Base-by-base conservation (phyloP, 2,329 filamentous ascomycete genomes). In the Uncinocarpus reesii region DNA sequence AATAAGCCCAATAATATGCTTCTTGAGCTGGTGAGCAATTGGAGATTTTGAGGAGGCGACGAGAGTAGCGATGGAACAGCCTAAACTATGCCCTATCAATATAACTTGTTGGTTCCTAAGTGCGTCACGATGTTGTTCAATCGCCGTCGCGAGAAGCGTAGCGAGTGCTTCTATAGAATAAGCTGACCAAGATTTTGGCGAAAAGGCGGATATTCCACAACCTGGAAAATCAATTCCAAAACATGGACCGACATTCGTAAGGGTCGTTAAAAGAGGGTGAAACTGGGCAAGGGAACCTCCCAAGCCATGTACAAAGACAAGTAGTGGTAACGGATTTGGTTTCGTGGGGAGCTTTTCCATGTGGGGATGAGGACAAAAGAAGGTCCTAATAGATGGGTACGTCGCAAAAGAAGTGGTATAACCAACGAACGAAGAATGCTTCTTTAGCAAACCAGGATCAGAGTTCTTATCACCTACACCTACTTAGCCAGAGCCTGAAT, bases 201-300 rank as follows among this genome's bases (percentile, higher is more conserved):
- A 71, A 65, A 90, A 94, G 7, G 75, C 70, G 1, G 90, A 95
- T 18, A 82, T 71, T 24, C 92, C 92, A 58, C 89, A 94, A 32
- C 92, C 92, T 1, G 92, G 90, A 3, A 95, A 73, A 62, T 98
- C 92, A 53, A 96, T 80, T 3, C 87, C 85, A 32, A 94, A 74
- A 62, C 89, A 94, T 41, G 88, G 83, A 10, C 85, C 87, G 42
- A 88, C 72, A 60, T 93, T 87, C 43, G 84, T 78, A 41, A 98
- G 73, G 63, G 86, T 92, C 16, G 80, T 83, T 13, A 96, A 69
- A 4, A 96, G 70, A 24, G 84, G 79, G 48, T 86, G 77, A 61
- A 95, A 96, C 61, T 96, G 92, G 8, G 87, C 83, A 20, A 88
- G 77, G 0, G 86, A 94, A 42, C 92, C 92, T n/a, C 90, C 92